A percentile compares a stretch with the other conserved stretches of the same genome.
phyloP scores from a whole-genome alignment of 352 stramenopile species.

The Phytophthora capsici region DNA sequence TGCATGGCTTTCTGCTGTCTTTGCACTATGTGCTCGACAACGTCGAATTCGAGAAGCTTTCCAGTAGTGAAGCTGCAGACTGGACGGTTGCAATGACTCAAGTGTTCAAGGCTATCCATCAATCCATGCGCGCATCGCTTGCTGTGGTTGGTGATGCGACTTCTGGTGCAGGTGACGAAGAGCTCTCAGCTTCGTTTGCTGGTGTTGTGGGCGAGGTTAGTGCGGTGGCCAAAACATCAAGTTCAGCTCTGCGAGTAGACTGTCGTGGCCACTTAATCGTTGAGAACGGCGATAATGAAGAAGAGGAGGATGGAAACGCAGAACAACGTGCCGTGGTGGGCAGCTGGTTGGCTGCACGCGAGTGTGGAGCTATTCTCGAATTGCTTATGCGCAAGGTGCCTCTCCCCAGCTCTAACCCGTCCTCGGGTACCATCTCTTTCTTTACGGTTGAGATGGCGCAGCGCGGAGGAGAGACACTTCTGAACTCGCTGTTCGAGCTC shows the following conservation, averaged over 20 bases:
- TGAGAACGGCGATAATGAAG: conserved; percentile 47
- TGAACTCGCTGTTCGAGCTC: conserved; percentile 86
- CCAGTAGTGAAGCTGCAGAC: conserved; percentile 27
- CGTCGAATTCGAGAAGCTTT: conserved; percentile 48
- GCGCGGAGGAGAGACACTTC: conserved; percentile 68
- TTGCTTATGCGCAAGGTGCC: conserved; percentile 74
- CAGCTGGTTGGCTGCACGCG: conserved; percentile 87
- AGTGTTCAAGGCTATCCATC: conserved; percentile 62
- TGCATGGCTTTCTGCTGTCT: conserved; percentile 81
- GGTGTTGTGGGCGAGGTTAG: conserved; percentile 75
- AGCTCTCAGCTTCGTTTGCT: conserved; percentile 67
- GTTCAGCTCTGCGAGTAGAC: conserved; percentile 74
- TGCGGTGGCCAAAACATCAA: conserved; percentile 50
- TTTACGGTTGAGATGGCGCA: conserved; percentile 63
- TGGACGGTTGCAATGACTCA: conserved; percentile 56
- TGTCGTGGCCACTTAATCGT: conserved; percentile 83
- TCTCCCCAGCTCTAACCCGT: conserved; percentile 37
- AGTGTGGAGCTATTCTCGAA: conserved; percentile 82
- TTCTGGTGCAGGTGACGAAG: conserved; percentile 65
- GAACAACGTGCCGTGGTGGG: conserved; percentile 84
- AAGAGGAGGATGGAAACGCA: conserved; percentile 54
- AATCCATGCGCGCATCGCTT: conserved; percentile 70
- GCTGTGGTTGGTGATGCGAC: conserved; percentile 80
- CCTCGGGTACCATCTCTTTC: conserved; percentile 28
- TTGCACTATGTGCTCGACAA: conserved; percentile 80